phyloP scores from a whole-genome alignment of 2,329 filamentous ascomycete species.

The Rosellinia necatrix region DNA sequence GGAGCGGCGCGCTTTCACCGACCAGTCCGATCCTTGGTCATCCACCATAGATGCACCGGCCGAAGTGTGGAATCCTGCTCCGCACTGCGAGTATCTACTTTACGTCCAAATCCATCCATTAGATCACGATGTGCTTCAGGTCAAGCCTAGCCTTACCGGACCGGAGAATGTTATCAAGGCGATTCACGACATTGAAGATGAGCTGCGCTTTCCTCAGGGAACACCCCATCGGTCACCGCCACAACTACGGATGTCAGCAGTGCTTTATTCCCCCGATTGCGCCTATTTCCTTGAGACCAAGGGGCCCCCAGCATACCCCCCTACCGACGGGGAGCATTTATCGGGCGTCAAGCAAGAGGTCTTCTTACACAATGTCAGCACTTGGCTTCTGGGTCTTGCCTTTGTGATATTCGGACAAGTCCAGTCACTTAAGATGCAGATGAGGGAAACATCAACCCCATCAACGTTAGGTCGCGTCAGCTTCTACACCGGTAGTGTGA shows the following conservation, averaged over 20 bases:
- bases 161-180: conserved; percentile 45
- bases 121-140: conserved; percentile 44
- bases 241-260: conserved; percentile 63
- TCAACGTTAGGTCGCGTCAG: conserved; percentile 70
- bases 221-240: conserved; percentile 61
- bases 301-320: conserved; percentile 61
- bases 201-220: conserved; percentile 65
- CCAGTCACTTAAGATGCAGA: conserved; percentile 65
- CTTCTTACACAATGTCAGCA: conserved; percentile 59
- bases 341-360: conserved; percentile 65
- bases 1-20: conserved; percentile 57
- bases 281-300: conserved; percentile 68
- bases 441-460: conserved; percentile 68
- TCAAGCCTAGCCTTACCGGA: conserved; percentile 40
- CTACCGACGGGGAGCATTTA: conserved; percentile 59
- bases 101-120: conserved; percentile 78
- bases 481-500: conserved; percentile 64
- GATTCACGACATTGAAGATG: conserved; percentile 62
- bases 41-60: conserved; percentile 67
- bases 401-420: conserved; percentile 65
- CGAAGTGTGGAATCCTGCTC: conserved; percentile 63
- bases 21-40: conserved; percentile 75
- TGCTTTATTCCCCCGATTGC: conserved; percentile 72
- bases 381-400: conserved; percentile 62
- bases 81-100: conserved; percentile 87